A percentile compares a stretch with the other conserved stretches of the same genome.
phyloP scores from a whole-genome alignment of 108 stramenopile genomes.

The Nitzschia inconspicua region DNA sequence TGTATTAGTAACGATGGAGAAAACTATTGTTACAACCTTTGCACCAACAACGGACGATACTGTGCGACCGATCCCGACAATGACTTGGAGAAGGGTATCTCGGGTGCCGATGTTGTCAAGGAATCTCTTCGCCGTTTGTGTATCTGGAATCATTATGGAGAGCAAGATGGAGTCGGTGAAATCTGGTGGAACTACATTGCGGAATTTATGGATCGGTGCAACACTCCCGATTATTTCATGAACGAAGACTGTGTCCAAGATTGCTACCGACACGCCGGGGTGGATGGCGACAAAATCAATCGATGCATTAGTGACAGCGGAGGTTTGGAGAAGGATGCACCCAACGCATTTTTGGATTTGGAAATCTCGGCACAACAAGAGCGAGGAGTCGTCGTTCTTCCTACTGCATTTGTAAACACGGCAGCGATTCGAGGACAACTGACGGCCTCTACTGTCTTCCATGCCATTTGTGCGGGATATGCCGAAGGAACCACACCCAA shows the following conservation, averaged over 20 bases:
- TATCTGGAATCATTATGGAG: conserved; percentile 87
- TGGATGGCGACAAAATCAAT: conserved; percentile 64
- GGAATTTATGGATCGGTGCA: conserved; percentile 70
- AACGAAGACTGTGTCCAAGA: conserved; percentile 80
- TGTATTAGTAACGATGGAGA: conserved; percentile 61
- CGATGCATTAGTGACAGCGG: conserved; percentile 80
- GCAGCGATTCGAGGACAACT: conserved; percentile 81
- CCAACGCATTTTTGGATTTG: conserved; percentile 67
- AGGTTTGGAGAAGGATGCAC: conserved; percentile 56
- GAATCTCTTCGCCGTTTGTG: conserved; percentile 88
- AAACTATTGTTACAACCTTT: conserved; percentile 79
- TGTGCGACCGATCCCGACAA: conserved; percentile 91
- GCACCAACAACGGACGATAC: conserved; percentile 93
- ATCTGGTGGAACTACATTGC: conserved; percentile 88
- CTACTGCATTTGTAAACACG: conserved; percentile 83
- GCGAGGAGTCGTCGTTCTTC: conserved; percentile 73
- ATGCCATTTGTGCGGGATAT: conserved; percentile 74
- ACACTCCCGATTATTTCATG: conserved; percentile 58
- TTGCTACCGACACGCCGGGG: conserved; percentile 52
- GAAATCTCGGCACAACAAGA: conserved; percentile 61
- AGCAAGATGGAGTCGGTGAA: conserved; percentile 76
- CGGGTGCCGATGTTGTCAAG: conserved; percentile 89
- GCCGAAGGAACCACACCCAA: conserved; percentile 67
- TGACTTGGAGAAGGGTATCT: conserved; percentile 79
- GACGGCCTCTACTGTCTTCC: conserved; percentile 62